Conservation (phyloP, 2,329 filamentous ascomycete species). For the Hypoxylon sp. region DNA sequence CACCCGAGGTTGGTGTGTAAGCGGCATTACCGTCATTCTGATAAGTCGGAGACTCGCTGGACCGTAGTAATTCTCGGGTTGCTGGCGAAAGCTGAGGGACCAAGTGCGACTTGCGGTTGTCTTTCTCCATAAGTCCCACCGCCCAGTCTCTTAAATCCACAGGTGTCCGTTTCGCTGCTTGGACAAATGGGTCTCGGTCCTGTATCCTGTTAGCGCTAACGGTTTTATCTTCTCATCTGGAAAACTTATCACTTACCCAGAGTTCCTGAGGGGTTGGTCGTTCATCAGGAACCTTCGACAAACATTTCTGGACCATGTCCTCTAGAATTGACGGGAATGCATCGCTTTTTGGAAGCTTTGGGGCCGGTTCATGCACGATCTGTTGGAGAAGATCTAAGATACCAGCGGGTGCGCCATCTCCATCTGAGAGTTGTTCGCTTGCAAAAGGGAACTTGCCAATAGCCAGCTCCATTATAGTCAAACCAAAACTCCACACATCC, state of each 20-base stretch:
- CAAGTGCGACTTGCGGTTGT: conserved; percentile 95
- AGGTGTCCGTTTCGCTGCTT: conserved; percentile 95
- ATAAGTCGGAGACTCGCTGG: conserved; percentile 71
- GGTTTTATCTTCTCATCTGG: not conserved
- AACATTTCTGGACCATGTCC: conserved; percentile 96
- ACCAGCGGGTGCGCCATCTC: conserved; percentile 87
- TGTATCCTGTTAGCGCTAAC: conserved; percentile 58
- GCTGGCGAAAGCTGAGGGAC: conserved; percentile 84
- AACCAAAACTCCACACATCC: conserved; percentile 97
- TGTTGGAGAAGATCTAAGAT: conserved; percentile 97
- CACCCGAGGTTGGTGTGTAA: conserved; percentile 77
- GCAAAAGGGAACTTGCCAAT: conserved; percentile 97
- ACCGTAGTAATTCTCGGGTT: conserved; percentile 81
- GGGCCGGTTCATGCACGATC: conserved; percentile 96
- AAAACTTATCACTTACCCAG: conserved; percentile 74
- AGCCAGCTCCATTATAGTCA: conserved; percentile 96
- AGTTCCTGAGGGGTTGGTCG: conserved; percentile 94
- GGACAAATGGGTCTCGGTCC: conserved; percentile 94
- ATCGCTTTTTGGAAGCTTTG: conserved; percentile 94
- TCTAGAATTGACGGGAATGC: conserved; percentile 96
- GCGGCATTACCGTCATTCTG: conserved; percentile 63
- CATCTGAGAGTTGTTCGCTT: conserved; percentile 78
- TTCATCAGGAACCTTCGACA: conserved; percentile 89
- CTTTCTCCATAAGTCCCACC: conserved; percentile 90
- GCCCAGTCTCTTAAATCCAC: conserved; percentile 96